Percentiles rank a stretch among this genome's conserved stretches.
These are phyloP conservation scores for Gynochthodes officinalis DNA, from an alignment of 257 asterid species.

Conservation along the genomic window DNA sequence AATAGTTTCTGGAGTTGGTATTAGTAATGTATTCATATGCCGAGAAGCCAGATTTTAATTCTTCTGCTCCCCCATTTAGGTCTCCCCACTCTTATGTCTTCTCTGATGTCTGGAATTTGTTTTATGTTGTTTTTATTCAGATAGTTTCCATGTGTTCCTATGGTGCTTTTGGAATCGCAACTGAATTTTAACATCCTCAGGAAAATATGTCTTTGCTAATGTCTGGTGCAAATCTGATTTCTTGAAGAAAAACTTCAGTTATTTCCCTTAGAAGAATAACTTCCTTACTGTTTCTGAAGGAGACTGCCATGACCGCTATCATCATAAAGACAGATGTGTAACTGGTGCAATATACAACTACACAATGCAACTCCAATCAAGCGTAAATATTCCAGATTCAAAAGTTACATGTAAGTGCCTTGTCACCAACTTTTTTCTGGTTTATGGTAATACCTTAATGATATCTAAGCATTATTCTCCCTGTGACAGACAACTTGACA, in stretches of 20 bases:
- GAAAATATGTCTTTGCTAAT: background rate
- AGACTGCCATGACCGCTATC: constrained; percentile 79
- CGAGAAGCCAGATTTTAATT: background rate
- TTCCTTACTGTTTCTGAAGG: constrained; percentile 43
- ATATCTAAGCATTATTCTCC: constrained; percentile 17
- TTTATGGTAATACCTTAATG: constrained; percentile 3
- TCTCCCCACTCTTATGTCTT: background rate
- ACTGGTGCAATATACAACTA: constrained; percentile 94
- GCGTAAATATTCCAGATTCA: constrained; percentile 33
- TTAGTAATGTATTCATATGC: background rate
- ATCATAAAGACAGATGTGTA: constrained; percentile 74
- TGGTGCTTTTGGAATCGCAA: background rate
- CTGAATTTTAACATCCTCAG: background rate
- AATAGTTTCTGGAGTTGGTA: background rate
- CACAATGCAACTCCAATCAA: constrained; percentile 67
- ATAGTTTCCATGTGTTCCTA: background rate
- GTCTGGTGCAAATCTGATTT: background rate
- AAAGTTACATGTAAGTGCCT: constrained; percentile 50
- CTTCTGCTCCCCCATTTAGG: background rate
- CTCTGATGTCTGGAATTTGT: constrained; percentile 1
- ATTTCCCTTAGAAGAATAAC: background rate
- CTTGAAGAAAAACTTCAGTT: background rate
- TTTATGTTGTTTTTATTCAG: constrained; percentile 1
- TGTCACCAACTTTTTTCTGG: constrained; percentile 4
- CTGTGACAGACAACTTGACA: constrained; percentile 77